Evolutionary conservation across 2,329 filamentous ascomycete genomes (phyloP), one percentile per base, ranked within the genome.

Genomic region (Dactylonectria estremocensis): DNA sequence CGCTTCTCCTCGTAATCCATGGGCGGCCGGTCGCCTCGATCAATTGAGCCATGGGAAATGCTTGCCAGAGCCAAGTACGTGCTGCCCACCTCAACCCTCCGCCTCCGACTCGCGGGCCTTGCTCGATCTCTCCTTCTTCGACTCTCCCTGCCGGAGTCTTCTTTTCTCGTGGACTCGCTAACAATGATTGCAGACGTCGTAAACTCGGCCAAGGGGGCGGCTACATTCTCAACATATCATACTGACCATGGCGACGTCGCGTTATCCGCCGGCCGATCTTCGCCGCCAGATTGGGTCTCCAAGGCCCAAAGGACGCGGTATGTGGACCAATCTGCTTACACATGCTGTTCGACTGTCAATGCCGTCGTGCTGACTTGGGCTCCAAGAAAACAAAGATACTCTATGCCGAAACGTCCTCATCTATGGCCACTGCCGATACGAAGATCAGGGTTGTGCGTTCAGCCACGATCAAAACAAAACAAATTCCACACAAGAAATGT

Each of bases 321-420:
- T 74, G 85, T 82, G 46, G 46, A 22, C 66, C 67, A 52, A 61
- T 61, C 24, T 53, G 50, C 45, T 65, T 61, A 20, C 49, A 49
- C 59, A 11, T 57, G 57, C 49, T 35, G 48, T 60, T 53, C 52
- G 35, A 64, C 33, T 50, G n/a, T 50, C 58, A 59, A 20, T 31
- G 35, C 64, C 53, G 60, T 31, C 49, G 49, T 57, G 53, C 68
- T 74, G 61, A 71, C 66, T 61, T 54, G 50, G 43, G 64, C 58
- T 46, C 7, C 31, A 72, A 92, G 92, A 93, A 83, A 93, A 93
- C 80, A 97, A 95, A 83, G 95, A 97, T 79, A 97, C 94, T 7
- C 88, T 95, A 64, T 98, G 95, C 83, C 92, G 95, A 78, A 97
- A 98, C 82, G 92, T 98, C 69, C 89, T 95, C 69, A 97, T 98